These are phyloP conservation scores for Sporobolomyces pararoseus DNA, from an alignment of 768 basidiomycete species.

Conservation along the genomic window DNA sequence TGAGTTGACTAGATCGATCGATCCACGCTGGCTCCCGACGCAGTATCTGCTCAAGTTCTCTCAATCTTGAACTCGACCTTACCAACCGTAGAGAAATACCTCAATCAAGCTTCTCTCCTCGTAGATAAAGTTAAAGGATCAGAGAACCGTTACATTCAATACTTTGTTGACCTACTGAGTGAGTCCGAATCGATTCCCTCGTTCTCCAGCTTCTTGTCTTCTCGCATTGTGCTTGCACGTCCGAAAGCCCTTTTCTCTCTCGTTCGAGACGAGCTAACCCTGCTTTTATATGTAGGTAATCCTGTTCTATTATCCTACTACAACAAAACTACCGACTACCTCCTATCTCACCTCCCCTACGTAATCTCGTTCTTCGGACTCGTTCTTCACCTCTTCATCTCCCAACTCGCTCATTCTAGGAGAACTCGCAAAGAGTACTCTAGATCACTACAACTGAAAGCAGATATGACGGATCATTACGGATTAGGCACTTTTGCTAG, in stretches of 20 bases:
- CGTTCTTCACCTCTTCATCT: conserved; percentile 4
- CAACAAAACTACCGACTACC: conserved; percentile 1
- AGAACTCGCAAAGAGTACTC: not conserved
- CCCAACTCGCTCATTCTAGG: conserved; percentile 3
- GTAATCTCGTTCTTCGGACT: conserved; percentile 6
- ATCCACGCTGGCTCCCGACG: not conserved
- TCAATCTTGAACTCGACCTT: not conserved
- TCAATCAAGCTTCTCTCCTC: not conserved
- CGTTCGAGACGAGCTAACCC: not conserved
- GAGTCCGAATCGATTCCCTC: not conserved
- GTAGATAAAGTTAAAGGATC: not conserved
- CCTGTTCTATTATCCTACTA: not conserved
- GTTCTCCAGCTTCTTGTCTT: not conserved
- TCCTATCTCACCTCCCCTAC: conserved; percentile 5
- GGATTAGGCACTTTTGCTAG: conserved; percentile 14
- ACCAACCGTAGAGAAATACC: not conserved
- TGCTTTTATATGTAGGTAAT: not conserved
- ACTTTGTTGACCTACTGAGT: not conserved
- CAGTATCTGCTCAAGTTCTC: not conserved
- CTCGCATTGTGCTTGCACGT: not conserved
- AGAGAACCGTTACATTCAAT: conserved; percentile 2
- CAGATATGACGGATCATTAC: conserved; percentile 18
- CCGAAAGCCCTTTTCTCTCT: not conserved
- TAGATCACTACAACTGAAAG: not conserved
- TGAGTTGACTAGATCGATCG: too few species aligned